Base-by-base conservation (phyloP, 106 monocot species). In the Acanthochlamys bracteata region DNA sequence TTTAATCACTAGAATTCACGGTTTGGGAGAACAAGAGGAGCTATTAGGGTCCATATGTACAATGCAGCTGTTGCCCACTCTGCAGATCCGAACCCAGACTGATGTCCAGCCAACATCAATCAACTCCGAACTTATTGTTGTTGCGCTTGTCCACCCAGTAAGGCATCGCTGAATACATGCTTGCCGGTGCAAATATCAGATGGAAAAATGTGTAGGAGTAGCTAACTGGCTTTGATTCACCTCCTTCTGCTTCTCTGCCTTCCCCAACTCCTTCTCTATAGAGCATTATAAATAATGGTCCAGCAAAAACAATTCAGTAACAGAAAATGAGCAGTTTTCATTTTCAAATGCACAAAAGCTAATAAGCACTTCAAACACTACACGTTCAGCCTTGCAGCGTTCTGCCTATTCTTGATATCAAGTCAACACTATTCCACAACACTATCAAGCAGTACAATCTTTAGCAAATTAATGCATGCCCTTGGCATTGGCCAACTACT, bases 141-240 rank as follows among this genome's bases (percentile, higher is more conserved):
- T 75, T 0, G 98, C 88, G 24, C 83, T 92, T 3, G 98, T 85
- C 98, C 98, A 98, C 25, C 98, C 98, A 16, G 98, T 98, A 21
- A 98, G 73, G 92, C 98, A 98, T 98, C 3, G 88, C 92, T 0
- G 98, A 92, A 64, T 98, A 98, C 98, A 92, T 98, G 81, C 88
- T 98, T 0, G 98, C 98, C 10, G 92, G 83, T 11, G 92, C 91
- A 85, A 98, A 98, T 40, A 98, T 98, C 46, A 98, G 74, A 69
- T 98, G 92, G 78, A 98, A 98, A 78, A 98, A 98, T 4, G 98
- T 77, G 71, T 98, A 98, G 1, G 98, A 98, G 71, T 92, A 98
- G 2, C 84, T 69, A 52, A 98, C 98, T 20, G 83, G 85, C 65
- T 57, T 77, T 1, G 71, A n/a, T n/a, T 21, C 55, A 63, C 83